phyloP scores from a whole-genome alignment of 2,329 filamentous ascomycete species.

The Cladosporium sp. region DNA sequence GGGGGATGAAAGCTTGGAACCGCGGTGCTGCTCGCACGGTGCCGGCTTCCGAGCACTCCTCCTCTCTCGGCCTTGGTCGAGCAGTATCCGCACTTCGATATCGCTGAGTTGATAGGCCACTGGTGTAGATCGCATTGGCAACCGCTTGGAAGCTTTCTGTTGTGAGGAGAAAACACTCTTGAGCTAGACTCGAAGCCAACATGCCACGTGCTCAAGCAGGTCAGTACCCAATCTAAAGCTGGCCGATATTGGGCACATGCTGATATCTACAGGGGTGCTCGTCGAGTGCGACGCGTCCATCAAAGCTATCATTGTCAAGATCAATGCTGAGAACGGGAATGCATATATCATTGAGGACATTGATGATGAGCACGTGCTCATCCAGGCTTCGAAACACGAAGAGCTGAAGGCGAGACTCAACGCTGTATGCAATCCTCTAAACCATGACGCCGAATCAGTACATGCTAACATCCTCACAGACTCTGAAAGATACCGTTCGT shows the following conservation, averaged over 20 bases:
- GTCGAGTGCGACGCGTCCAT: slow-evolving; percentile 83
- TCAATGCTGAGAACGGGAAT: slow-evolving; percentile 63
- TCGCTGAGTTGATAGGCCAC: not conserved
- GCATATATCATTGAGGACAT: slow-evolving; percentile 76
- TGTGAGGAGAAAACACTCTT: not conserved
- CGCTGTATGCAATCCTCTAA: slow-evolving; percentile 46
- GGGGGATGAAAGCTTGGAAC: not conserved
- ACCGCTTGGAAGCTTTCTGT: not conserved
- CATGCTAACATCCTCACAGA: slow-evolving; percentile 20
- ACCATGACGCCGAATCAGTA: not conserved
- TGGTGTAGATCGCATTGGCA: not conserved
- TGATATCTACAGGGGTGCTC: slow-evolving; percentile 54
- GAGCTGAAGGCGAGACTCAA: slow-evolving; percentile 66
- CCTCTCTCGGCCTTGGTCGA: not conserved
- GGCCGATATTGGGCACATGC: not conserved
- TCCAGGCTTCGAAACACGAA: slow-evolving; percentile 69
- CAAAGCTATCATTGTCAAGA: slow-evolving; percentile 77
- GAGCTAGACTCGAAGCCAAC: not conserved
- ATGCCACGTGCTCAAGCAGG: slow-evolving; percentile 12
- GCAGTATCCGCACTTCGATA: not conserved
- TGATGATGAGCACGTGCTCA: slow-evolving; percentile 69
- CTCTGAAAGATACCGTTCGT: slow-evolving; percentile 34
- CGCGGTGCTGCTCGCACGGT: not conserved
- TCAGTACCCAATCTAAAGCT: not conserved
- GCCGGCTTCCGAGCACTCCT: not conserved